Conservation (phyloP, 345 rosid species). For the Sisymbrium altissimum region DNA sequence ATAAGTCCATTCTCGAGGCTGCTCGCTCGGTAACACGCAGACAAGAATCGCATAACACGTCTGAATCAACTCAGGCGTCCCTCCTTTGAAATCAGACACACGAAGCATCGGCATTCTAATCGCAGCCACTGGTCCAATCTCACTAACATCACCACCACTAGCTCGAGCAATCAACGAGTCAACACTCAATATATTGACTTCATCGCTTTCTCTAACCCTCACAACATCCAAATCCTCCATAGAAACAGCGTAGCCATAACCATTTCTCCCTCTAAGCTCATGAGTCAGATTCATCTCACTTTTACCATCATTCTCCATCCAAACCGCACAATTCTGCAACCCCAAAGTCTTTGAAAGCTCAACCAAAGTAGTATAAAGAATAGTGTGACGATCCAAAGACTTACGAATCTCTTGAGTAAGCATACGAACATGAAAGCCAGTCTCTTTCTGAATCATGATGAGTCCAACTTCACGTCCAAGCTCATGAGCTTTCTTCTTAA, state of each 20-base stretch:
- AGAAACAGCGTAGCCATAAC: slow-evolving; percentile 43
- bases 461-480: slow-evolving; percentile 92
- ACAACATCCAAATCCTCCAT: slow-evolving; percentile 67
- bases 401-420: slow-evolving; percentile 95
- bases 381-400: slow-evolving; percentile 79
- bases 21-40: slow-evolving; percentile 67
- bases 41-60: slow-evolving; percentile 81
- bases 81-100: slow-evolving; percentile 79
- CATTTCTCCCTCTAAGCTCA: slow-evolving; percentile 45
- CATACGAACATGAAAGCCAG: slow-evolving; percentile 83
- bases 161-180: slow-evolving; percentile 64
- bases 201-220: slow-evolving; percentile 54
- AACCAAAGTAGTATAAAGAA: slow-evolving; percentile 81
- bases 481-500: slow-evolving; percentile 88
- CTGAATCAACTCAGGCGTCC: slow-evolving; percentile 65
- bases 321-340: slow-evolving; percentile 86
- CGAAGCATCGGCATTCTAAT: slow-evolving; percentile 97
- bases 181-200: slow-evolving; percentile 52
- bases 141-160: slow-evolving; percentile 52
- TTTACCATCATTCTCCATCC: slow-evolving; percentile 78
- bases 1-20: slow-evolving; percentile 69
- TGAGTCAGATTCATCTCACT: slow-evolving; percentile 74
- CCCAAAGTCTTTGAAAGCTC: slow-evolving; percentile 86
- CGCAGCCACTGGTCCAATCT: slow-evolving; percentile 75
- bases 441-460: slow-evolving; percentile 83